A percentile compares a stretch with the other conserved stretches of the same genome.
phyloP scores from a whole-genome alignment of 768 basidiomycete genomes.

The Dentipellis fragilis region DNA sequence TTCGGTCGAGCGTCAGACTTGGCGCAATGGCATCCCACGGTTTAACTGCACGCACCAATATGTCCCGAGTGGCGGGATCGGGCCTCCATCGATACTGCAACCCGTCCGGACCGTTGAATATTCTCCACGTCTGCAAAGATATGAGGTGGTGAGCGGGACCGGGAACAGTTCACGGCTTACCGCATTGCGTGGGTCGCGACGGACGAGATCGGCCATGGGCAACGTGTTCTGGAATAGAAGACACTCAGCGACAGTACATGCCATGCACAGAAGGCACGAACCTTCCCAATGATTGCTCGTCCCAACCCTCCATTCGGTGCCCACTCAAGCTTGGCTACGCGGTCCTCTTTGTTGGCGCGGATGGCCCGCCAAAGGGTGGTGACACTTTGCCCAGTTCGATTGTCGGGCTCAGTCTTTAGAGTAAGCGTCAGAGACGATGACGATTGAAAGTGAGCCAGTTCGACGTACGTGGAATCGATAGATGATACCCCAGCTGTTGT shows the following conservation, averaged over 20 bases:
- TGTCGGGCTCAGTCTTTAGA: conserved; percentile 49
- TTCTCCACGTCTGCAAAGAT: conserved; percentile 26
- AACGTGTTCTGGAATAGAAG: conserved; percentile 47
- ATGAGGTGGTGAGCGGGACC: conserved; percentile 7
- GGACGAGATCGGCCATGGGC: conserved; percentile 78
- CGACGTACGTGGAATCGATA: conserved; percentile 70
- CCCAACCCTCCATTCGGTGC: conserved; percentile 73
- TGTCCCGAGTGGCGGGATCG: conserved; percentile 37
- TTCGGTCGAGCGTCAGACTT: neutral
- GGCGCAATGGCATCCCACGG: conserved; percentile 5
- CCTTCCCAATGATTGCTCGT: conserved; percentile 80
- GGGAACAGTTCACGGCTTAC: conserved; percentile 28
- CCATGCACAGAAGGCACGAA: conserved; percentile 17
- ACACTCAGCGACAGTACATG: conserved; percentile 2
- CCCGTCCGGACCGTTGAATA: conserved; percentile 79
- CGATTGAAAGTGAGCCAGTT: conserved; percentile 10
- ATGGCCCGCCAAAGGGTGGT: conserved; percentile 77
- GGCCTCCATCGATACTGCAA: conserved; percentile 74
- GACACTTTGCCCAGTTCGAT: conserved; percentile 50
- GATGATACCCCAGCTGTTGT: conserved; percentile 69
- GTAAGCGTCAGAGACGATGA: conserved; percentile 17
- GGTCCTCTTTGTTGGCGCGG: conserved; percentile 78
- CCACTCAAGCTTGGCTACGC: conserved; percentile 85
- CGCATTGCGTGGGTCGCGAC: conserved; percentile 50
- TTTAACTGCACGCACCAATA: conserved; percentile 30